phyloP scores from a whole-genome alignment of 148 eudicot genomes.

The Euryodendron excelsum region DNA sequence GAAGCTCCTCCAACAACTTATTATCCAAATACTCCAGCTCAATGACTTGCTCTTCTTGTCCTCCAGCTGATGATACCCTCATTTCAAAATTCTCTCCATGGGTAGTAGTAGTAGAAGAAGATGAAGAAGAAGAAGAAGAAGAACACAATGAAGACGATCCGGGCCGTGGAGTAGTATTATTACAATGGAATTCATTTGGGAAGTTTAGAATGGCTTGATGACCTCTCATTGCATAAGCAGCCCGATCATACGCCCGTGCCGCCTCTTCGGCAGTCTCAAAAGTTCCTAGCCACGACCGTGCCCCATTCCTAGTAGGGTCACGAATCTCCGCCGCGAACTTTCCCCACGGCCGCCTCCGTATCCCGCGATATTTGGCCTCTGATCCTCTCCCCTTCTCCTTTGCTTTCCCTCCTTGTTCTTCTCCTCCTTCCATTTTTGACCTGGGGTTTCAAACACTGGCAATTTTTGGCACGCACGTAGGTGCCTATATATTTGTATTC shows the following conservation, averaged over 20 bases:
- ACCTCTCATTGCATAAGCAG: slow-evolving; percentile 17
- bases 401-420: not conserved
- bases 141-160: not conserved
- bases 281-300: slow-evolving; percentile 14
- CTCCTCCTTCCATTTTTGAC: not conserved
- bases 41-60: slow-evolving; percentile 18
- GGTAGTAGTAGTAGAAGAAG: not conserved
- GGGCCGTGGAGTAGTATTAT: not conserved
- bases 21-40: slow-evolving; percentile 36
- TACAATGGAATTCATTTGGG: slow-evolving; percentile 3
- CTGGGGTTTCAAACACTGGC: not conserved
- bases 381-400: not conserved
- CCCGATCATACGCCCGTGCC: slow-evolving; percentile 17
- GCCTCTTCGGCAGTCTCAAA: slow-evolving; percentile 19
- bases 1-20: slow-evolving; percentile 35
- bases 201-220: slow-evolving; percentile 16
- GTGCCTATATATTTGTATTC: too few species aligned
- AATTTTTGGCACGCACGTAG: too few species aligned
- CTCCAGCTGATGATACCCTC: not conserved
- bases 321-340: slow-evolving; percentile 20
- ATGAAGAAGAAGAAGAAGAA: not conserved
- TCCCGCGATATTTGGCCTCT: not conserved
- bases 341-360: slow-evolving; percentile 11
- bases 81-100: not conserved
- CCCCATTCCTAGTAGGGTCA: slow-evolving; percentile 5